Base-by-base conservation (phyloP, 2,329 filamentous ascomycete genomes). In the Pseudopyrenochaeta lycopersici region DNA sequence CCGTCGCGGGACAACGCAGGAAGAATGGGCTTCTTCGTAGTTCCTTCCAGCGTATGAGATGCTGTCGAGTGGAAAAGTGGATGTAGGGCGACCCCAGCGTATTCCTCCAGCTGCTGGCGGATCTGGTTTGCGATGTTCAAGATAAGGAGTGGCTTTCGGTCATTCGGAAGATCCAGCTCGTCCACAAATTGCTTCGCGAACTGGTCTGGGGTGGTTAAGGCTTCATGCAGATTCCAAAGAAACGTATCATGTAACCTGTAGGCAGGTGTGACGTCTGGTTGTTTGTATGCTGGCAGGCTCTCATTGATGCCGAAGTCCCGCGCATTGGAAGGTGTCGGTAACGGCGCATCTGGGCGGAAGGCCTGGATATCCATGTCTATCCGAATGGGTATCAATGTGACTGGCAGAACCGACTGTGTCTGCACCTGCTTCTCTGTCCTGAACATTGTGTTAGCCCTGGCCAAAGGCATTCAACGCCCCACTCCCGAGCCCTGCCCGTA, bases 221-320 rank as follows among this genome's bases (percentile, higher is more conserved):
- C 90, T 79, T 99, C 95, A 77, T 98, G 94, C 12, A 99, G 83
- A 68, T 99, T 99, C 95, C 95, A 99, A 46, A 97, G 79, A 68
- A 99, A 98, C n/a, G 91, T 90, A 67, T 99, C 95, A 68, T 96
- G 92, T 52, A 99, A 82, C 58, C 95, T 87, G 77, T 92, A 97
- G 2, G 91, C 90, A 1, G 92, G 88, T 12, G 92, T 92, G 56
- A 86, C 78, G 58, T 97, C 94, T 49, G 90, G 90, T 49, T 85
- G 83, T 67, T 89, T 88, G 78, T 96, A 97, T 50, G 92, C 88
- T 12, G 91, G 88, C 45, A 91, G 81, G 4, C 85, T 86, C 54
- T 90, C 87, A 70, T 96, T 90, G 63, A 88, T 84, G 14, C 82
- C 81, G 52, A 81, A 81, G 53, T 84, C 82, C 50, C 78, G 77